phyloP scores from a whole-genome alignment of 2,329 filamentous ascomycete species.

The Trichoderma citrinoviride region DNA sequence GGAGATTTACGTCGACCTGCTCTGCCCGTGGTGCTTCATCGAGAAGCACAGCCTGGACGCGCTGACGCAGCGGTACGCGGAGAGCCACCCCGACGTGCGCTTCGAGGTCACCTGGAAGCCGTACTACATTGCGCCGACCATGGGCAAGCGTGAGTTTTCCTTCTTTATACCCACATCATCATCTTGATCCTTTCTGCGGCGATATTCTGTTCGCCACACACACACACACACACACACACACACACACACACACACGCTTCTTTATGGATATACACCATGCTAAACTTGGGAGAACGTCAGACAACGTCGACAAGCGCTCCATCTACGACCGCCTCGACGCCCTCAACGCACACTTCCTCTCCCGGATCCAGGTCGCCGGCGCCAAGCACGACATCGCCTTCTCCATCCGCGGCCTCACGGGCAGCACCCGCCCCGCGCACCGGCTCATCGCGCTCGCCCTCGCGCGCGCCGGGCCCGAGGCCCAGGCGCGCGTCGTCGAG shows the following conservation, averaged over 20 bases:
- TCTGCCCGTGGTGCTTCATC: conserved; percentile 54
- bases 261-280: conserved; percentile 13
- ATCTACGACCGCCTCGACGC: conserved; percentile 36
- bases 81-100: conserved; percentile 41
- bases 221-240: too few relatives aligned
- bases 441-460: conserved; percentile 46
- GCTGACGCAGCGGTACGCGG: conserved; percentile 44
- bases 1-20: conserved; percentile 49
- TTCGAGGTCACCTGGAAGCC: conserved; percentile 50
- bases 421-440: conserved; percentile 46
- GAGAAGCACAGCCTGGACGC: conserved; percentile 46
- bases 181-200: neutral
- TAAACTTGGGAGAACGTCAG: neutral
- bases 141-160: conserved; percentile 26
- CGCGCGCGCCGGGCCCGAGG: conserved; percentile 29
- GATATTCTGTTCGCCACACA: too few relatives aligned
- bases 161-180: too few relatives aligned
- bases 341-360: conserved; percentile 31
- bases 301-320: conserved; percentile 36
- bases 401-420: conserved; percentile 42
- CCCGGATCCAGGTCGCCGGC: conserved; percentile 36
- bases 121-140: conserved; percentile 44
- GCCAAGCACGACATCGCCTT: conserved; percentile 40
- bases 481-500: conserved; percentile 43
- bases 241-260: neutral